A percentile compares a stretch with the other conserved stretches of the same genome.
Conservation (phyloP, 257 asterid species). For the Ophiorrhiza pumila region DNA sequence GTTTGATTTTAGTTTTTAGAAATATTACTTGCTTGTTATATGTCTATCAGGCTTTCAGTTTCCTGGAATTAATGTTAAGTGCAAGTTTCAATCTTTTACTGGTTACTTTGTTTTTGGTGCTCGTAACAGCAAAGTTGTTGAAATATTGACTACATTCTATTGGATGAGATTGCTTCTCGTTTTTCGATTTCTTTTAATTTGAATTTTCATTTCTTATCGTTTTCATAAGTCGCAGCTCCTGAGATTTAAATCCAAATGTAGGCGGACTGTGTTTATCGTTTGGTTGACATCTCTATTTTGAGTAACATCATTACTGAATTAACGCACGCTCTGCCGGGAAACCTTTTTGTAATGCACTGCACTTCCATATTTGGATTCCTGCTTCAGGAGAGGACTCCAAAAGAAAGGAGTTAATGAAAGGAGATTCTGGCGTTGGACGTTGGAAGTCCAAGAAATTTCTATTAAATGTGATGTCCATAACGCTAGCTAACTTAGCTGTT, state of each 20-base stretch:
- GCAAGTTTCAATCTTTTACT: not conserved
- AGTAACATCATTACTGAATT: not conserved
- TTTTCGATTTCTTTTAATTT: not conserved
- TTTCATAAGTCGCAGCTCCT: too few species aligned
- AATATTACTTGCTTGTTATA: not conserved
- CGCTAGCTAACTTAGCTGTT: not conserved
- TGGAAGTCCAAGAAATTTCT: not conserved
- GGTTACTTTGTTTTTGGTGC: not conserved
- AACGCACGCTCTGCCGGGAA: not conserved
- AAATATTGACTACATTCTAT: not conserved
- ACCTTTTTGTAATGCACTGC: not conserved
- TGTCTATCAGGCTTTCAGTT: not conserved
- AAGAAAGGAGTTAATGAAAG: not conserved
- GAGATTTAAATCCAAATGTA: not conserved
- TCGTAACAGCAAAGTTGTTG: not conserved
- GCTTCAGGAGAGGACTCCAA: not conserved
- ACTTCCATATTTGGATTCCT: constrained; percentile 2
- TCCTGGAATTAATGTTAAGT: not conserved
- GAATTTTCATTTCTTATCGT: not conserved
- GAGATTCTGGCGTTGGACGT: not conserved
- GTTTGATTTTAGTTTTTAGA: not conserved
- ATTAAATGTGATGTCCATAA: not conserved
- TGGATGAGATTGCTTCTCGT: not conserved
- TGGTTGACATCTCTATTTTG: not conserved
- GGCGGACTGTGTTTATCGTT: not conserved